phyloP scores from a whole-genome alignment of 2,329 filamentous ascomycete species.

The Hortaea sp. region DNA sequence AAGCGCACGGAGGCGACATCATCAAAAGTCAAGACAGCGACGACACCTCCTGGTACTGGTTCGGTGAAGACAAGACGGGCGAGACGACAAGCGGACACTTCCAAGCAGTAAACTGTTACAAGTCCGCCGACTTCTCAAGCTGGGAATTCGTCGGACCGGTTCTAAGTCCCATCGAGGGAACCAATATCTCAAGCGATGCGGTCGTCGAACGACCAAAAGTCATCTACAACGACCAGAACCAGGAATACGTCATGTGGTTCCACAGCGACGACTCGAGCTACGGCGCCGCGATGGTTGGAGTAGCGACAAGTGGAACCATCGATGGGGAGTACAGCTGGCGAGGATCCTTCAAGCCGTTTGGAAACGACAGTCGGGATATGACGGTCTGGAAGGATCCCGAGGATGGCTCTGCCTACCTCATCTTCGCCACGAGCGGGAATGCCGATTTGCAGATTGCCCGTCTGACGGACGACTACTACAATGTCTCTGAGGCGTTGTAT shows the following conservation, averaged over 20 bases:
- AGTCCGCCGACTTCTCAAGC: constrained; percentile 50
- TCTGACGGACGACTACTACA: constrained; percentile 16
- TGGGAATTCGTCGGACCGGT: constrained; percentile 54
- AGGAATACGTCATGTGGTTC: constrained; percentile 59
- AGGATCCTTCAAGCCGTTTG: constrained; percentile 38
- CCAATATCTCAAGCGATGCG: constrained; percentile 32
- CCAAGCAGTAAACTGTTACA: constrained; percentile 59
- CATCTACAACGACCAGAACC: constrained; percentile 54
- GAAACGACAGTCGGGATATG: constrained; percentile 47
- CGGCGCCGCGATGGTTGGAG: constrained; percentile 53
- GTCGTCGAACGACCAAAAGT: constrained; percentile 61
- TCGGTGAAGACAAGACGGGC: constrained; percentile 60
- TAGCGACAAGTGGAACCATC: constrained; percentile 49
- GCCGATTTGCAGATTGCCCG: constrained; percentile 17
- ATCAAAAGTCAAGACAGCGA: constrained; percentile 36
- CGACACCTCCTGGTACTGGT: constrained; percentile 46
- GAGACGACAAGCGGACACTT: constrained; percentile 41
- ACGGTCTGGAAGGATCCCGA: constrained; percentile 50
- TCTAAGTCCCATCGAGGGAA: constrained; percentile 38
- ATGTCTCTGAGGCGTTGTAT: constrained; percentile 12
- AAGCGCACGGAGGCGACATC: constrained; percentile 58
- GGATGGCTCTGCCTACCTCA: constrained; percentile 50
- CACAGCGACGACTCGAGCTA: constrained; percentile 56
- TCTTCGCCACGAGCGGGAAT: constrained; percentile 35
- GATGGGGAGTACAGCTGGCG: constrained; percentile 51